Percentiles rank a stretch among this genome's conserved stretches.
Conservation (phyloP, 805 yeast genomes). For the Saccharomycopsis olivae region DNA sequence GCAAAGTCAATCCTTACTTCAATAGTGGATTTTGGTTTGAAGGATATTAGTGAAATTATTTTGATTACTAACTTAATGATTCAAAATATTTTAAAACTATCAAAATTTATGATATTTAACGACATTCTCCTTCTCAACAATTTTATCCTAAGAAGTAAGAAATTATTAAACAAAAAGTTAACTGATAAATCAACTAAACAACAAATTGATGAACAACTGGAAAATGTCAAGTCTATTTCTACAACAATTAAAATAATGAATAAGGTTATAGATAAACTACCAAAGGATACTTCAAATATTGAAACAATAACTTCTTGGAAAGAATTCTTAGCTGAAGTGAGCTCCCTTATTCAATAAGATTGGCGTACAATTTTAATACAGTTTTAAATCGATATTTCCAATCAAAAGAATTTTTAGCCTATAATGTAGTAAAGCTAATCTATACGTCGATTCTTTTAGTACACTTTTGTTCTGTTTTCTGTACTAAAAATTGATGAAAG, state of each 20-base stretch:
- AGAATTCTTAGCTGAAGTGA: not conserved
- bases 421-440: too few relatives aligned
- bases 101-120: not conserved
- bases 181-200: conserved; percentile 17
- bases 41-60: conserved; percentile 13
- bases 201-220: conserved; percentile 12
- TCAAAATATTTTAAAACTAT: conserved; percentile 1
- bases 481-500: too few relatives aligned
- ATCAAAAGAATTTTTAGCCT: too few relatives aligned
- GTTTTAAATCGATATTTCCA: too few relatives aligned
- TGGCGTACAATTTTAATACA: too few relatives aligned
- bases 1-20: not conserved
- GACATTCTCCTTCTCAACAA: conserved; percentile 2
- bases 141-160: conserved; percentile 7
- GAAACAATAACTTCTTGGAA: not conserved
- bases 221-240: conserved; percentile 2
- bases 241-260: not conserved
- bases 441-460: too few relatives aligned
- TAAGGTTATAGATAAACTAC: not conserved
- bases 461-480: too few relatives aligned
- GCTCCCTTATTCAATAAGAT: not conserved
- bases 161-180: conserved; percentile 12
- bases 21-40: conserved; percentile 15
- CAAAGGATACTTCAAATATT: not conserved
- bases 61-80: conserved; percentile 10